Base-by-base conservation (phyloP, 768 basidiomycete genomes). In the Amyloporia xantha region DNA sequence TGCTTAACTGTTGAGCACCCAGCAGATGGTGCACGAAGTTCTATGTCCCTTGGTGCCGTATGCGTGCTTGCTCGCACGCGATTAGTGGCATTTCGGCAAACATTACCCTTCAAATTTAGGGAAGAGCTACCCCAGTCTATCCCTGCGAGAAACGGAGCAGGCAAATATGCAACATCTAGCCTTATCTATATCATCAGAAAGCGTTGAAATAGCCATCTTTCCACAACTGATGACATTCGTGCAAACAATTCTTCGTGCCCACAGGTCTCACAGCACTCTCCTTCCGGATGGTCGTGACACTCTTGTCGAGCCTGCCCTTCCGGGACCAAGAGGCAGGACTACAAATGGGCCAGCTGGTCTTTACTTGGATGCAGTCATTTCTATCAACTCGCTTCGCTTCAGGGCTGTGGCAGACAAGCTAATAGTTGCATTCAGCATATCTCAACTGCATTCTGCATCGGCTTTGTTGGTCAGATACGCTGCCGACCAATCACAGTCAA, bases 321-420 rank as follows among this genome's bases (percentile, higher is more conserved):
- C 15, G 30, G 30, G 7, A 33, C 30, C 30, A 33, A 33, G 30
- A 15, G 7, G 30, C 7, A 33, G 30, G 15, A 33, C 15, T 33
- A 38, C 4, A 9, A 12, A 28, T 30, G 19, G 38, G 12, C 5
- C 40, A 28, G n/a, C 38, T 35, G 35, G 20, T 2, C 7, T 17
- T 12, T 49, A 49, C 38, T 33, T 59, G 5, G 73, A 80, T 44
- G 37, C 76, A 11, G 62, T 73, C 4, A 59, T 76, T 5, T 65
- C 66, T 28, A 55, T 83, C 41, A 68, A 65, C 5, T 68, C 61
- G 6, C 54, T 84, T 37, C 71, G 70, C 23, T 58, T 86, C n/a
- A 76, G 74, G 47, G 84, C 84, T 6, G 81, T 77, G 4, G 84
- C 86, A 5, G 82, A 84, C 58, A 87, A 81, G 57, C 69, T 90